Percentiles rank a stretch among this genome's conserved stretches.
Conservation (phyloP, 805 yeast genomes). For the Huiozyma sinensis region DNA sequence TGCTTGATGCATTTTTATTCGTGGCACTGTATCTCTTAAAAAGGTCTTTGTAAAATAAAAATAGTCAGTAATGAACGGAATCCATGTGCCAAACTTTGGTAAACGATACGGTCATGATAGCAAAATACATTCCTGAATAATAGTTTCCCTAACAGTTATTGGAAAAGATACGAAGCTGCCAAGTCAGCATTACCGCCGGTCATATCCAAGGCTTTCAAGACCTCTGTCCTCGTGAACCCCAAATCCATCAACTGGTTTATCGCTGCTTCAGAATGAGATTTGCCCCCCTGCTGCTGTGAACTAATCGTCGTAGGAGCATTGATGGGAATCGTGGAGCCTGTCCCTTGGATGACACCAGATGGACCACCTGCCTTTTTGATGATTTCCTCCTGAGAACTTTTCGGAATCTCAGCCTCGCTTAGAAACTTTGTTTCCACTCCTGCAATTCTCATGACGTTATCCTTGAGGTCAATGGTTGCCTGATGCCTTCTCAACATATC, state of each 20-base stretch:
- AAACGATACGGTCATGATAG: background rate
- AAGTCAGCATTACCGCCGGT: conserved; percentile 72
- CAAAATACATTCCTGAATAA: no score
- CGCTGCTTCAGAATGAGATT: conserved; percentile 23
- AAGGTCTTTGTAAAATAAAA: no score
- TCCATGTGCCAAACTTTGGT: no score
- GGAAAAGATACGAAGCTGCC: conserved; percentile 73
- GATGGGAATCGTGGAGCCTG: background rate
- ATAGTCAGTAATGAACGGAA: no score
- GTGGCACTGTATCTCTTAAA: no score
- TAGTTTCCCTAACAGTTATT: background rate
- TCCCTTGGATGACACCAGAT: background rate
- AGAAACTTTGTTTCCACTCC: conserved; percentile 63
- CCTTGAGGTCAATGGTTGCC: conserved; percentile 65
- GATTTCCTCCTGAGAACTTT: conserved; percentile 1
- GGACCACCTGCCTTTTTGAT: background rate
- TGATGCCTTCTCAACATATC: conserved; percentile 87
- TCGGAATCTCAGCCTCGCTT: conserved; percentile 59
- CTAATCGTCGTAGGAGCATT: background rate
- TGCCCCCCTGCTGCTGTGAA: background rate
- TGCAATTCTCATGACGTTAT: conserved; percentile 58
- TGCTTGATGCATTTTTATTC: no score
- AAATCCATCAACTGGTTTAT: conserved; percentile 45
- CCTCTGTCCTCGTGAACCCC: conserved; percentile 63
- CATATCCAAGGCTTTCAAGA: conserved; percentile 48